Evolutionary conservation across 2,329 filamentous ascomycete species (phyloP), one percentile per base, ranked within the genome.

Genomic region (Purpureocillium lavendulum): DNA sequence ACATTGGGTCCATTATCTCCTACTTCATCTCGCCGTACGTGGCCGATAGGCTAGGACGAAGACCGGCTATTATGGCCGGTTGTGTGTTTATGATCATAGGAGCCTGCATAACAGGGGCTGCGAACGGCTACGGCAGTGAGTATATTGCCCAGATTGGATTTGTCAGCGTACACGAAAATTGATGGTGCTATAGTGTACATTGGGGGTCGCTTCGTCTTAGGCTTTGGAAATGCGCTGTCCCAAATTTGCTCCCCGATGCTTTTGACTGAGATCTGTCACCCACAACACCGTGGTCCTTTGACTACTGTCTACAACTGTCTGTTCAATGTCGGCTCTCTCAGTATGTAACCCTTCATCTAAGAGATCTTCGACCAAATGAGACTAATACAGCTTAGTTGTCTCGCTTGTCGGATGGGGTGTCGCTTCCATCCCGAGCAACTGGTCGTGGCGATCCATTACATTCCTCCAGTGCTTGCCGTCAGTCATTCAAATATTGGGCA

Each of bases 301-400:
- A 83, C 79, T 1, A 69, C 79, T 12, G 68, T 83, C 42, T 83
- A 83, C 61, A 83, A 84, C 58, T 81, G 75, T 49, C 59, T 82
- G 38, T 84, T 78, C 78, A 80, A 82, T 54, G 56, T 78, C 40
- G 77, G 76, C 31, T 65, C 67, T 12, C 55, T 70, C 13, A 47
- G 56, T 59, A 47, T 49, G 54, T 7, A 12, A 7, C 26, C 26
- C 26, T 7, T 12, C 26, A 29, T 39, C 17, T 5, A 17, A 15
- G 13, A 7, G 5, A 3, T 26, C 10, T 2, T 15, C n/a, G 1
- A n/a, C n/a, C n/a, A n/a, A n/a, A n/a, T n/a, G n/a, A 18, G 11
- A 38, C 47, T 43, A 45, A 16, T 7, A 6, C 26, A 18, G 3
- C 11, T n/a, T 7, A 53, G 54, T 80, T 38, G 76, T 79, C 24